A percentile compares a stretch with the other conserved stretches of the same genome.
Conservation (phyloP, 768 basidiomycete species). For the Suillus variegatus region DNA sequence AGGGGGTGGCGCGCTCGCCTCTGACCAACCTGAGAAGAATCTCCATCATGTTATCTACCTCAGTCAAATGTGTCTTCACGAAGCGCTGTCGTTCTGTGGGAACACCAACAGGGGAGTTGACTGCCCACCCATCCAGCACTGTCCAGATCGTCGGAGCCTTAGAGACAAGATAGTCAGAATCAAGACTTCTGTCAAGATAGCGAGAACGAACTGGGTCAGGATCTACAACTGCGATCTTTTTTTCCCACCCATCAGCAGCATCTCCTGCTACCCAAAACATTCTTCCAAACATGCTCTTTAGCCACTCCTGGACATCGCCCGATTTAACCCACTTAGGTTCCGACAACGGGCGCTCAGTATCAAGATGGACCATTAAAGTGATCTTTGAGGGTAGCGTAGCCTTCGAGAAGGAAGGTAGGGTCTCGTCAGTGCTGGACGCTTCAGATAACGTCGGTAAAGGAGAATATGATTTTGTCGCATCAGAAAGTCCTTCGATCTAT, state of each 20-base stretch:
- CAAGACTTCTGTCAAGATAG: conserved; percentile 4
- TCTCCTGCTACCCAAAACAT: conserved; percentile 87
- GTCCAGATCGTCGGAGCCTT: conserved; percentile 93
- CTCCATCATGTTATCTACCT: conserved; percentile 88
- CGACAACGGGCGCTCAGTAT: conserved; percentile 84
- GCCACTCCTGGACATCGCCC: conserved; percentile 93
- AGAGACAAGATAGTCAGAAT: conserved; percentile 8
- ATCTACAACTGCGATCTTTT: conserved; percentile 88
- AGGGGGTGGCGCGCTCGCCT: conserved; percentile 78
- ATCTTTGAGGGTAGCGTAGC: conserved; percentile 52
- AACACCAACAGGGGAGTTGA: conserved; percentile 77
- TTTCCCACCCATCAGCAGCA: conserved; percentile 90
- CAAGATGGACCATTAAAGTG: conserved; percentile 76
- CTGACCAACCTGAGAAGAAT: conserved; percentile 90
- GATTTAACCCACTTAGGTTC: conserved; percentile 98
- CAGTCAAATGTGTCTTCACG: conserved; percentile 83
- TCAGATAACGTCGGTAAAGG: conserved; percentile 50
- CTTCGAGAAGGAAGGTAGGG: conserved; percentile 74
- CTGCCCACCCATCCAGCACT: conserved; percentile 86
- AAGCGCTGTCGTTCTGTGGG: conserved; percentile 83
- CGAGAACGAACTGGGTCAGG: conserved; percentile 83
- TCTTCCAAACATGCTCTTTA: conserved; percentile 82
- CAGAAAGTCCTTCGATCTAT: conserved; percentile 78
- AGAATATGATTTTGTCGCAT: conserved; percentile 69
- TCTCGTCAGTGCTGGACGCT: conserved; percentile 51